Conservation (phyloP, 2,329 filamentous ascomycete species). For the Alternaria gaisen region DNA sequence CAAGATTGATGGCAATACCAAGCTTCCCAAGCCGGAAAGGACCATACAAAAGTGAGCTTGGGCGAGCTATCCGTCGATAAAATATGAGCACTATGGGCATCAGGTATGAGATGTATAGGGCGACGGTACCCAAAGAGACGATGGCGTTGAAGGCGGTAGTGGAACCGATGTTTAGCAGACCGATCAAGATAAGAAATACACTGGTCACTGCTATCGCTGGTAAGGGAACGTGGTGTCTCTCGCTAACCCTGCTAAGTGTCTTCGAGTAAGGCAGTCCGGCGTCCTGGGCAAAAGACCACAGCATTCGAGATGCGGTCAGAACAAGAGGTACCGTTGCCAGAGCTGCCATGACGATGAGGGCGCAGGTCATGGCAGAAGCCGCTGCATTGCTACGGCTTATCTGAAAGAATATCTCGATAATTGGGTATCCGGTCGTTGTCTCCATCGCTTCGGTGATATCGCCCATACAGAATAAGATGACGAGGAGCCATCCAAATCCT, state of each 20-base stretch:
- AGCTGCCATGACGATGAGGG: constrained; percentile 33
- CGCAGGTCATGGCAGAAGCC: constrained; percentile 26
- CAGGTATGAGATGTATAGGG: constrained; percentile 31
- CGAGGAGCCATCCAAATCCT: constrained; percentile 47
- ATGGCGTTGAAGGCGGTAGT: constrained; percentile 31
- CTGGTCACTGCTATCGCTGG: constrained; percentile 22
- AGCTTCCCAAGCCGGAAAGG: constrained; percentile 25
- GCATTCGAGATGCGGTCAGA: constrained; percentile 37
- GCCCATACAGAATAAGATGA: constrained; percentile 48
- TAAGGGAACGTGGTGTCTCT: constrained; percentile 28
- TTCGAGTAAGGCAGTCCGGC: constrained; percentile 46
- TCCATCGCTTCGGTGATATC: constrained; percentile 38
- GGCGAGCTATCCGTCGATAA: constrained; percentile 16
- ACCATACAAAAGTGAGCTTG: neutral
- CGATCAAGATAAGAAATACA: constrained; percentile 15
- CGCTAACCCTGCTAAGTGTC: constrained; percentile 22
- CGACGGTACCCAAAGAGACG: constrained; percentile 27
- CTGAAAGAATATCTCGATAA: constrained; percentile 46
- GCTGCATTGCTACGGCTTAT: constrained; percentile 2
- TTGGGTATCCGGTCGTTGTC: constrained; percentile 46
- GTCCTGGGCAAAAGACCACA: constrained; percentile 36
- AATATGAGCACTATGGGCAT: constrained; percentile 23
- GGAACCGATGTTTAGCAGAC: constrained; percentile 30
- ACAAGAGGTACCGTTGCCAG: constrained; percentile 11
- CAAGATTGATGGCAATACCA: constrained; percentile 21